Base-by-base conservation (phyloP, 768 basidiomycete genomes). In the Rhodotorula sphaerocarpa region DNA sequence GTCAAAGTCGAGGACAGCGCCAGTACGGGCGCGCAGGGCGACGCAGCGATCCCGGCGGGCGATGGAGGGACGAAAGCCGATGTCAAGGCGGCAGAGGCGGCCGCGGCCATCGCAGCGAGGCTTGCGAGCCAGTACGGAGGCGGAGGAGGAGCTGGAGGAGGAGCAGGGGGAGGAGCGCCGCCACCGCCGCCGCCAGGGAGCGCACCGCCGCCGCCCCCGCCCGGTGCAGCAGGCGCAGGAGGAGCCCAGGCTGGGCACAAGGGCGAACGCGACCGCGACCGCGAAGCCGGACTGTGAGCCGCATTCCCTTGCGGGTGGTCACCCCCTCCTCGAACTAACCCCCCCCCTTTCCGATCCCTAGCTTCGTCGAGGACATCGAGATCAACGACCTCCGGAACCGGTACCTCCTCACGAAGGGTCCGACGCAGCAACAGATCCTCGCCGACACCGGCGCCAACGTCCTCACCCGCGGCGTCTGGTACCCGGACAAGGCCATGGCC, bases 301-400 rank as follows among this genome's bases (percentile, higher is more conserved):
- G 3, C 33, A 30, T 30, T n/a, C 42, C 42, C 30, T n/a, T n/a
- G n/a, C n/a, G n/a, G n/a, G n/a, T n/a, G n/a, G n/a, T n/a, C n/a
- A n/a, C n/a, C 3, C 18, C 30, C 33, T 39, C 28, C 43, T 7
- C 5, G 30, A 15, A 10, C 18, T 28, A 15, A 27, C 42, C 23
- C 43, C 23, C 27, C 44, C 41, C 33, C 44, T 5, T 44, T 12
- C 34, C 11, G n/a, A 20, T 33, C 1, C 33, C 14, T 42, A 88
- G 87, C 50, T 96, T 85, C 70, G 85, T 83, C 18, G 82, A 88
- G 68, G 89, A 95, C 72, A 92, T 96, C 59, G 93, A 96, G 75
- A 95, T 97, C 75, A 96, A 97, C 74, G 92, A 97, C 75, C 79
- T 91, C 52, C 79, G 92, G 74, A 97, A 97, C 76, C 81, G 93